Conservation (phyloP, 345 rosid genomes). For the Camelina laxa region DNA sequence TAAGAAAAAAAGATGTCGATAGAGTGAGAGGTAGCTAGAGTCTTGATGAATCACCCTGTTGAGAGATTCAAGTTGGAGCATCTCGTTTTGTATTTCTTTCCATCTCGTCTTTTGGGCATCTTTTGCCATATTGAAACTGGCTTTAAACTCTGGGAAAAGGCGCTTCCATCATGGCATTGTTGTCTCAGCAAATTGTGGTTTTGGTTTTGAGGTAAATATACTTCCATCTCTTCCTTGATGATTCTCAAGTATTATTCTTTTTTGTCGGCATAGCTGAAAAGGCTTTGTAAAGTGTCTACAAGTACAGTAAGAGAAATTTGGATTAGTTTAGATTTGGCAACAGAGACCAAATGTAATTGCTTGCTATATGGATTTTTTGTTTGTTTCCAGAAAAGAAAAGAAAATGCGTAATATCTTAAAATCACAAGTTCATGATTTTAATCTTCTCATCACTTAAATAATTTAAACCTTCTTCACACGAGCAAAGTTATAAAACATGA, state of each 20-base stretch:
- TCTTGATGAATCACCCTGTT: conserved; percentile 13
- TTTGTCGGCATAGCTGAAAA: conserved; percentile 28
- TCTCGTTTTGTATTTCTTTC: not conserved
- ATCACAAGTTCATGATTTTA: conserved; percentile 4
- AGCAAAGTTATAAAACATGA: not conserved
- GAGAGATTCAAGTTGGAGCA: conserved; percentile 17
- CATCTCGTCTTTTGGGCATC: conserved; percentile 14
- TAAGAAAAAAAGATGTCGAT: conserved; percentile 52
- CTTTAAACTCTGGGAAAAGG: conserved; percentile 1
- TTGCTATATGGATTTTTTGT: conserved; percentile 8
- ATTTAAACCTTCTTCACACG: not conserved
- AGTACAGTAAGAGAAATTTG: conserved; percentile 36
- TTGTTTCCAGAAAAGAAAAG: not conserved
- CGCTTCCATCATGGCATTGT: too few relatives aligned
- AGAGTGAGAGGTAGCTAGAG: conserved; percentile 2
- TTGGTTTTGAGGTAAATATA: conserved; percentile 36
- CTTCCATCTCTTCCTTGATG: conserved; percentile 26
- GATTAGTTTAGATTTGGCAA: conserved; percentile 24
- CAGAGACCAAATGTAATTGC: conserved; percentile 32
- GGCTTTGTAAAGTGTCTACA: conserved; percentile 12
- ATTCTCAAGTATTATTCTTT: conserved; percentile 20
- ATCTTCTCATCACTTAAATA: not conserved
- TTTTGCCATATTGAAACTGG: conserved; percentile 25
- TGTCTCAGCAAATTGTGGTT: conserved; percentile 25
- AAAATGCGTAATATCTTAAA: not conserved